Evolutionary conservation across 2,329 filamentous ascomycete genomes (phyloP).

Genomic region (Cordyceps farinosa): DNA sequence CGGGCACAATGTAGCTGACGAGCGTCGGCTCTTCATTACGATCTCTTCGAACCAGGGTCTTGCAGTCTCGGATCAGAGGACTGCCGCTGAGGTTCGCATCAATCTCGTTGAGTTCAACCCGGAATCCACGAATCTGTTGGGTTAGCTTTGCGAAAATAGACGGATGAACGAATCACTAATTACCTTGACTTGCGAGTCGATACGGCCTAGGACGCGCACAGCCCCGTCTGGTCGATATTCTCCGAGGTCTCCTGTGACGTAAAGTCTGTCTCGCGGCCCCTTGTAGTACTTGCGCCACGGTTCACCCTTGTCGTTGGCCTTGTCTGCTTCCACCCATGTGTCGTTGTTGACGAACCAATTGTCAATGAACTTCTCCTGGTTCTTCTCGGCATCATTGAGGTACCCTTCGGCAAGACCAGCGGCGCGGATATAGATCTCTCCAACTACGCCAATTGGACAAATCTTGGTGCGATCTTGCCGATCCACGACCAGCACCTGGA

Average conservation of each 20-base stretch:
- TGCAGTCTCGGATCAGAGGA: slow-evolving; percentile 75
- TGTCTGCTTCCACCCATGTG: slow-evolving; percentile 64
- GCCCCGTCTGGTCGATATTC: slow-evolving; percentile 69
- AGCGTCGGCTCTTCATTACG: slow-evolving; percentile 65
- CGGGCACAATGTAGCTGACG: slow-evolving; percentile 87
- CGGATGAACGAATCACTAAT: neutral
- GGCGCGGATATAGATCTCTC: slow-evolving; percentile 80
- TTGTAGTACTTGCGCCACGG: slow-evolving; percentile 76
- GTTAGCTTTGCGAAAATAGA: neutral
- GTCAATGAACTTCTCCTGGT: slow-evolving; percentile 69
- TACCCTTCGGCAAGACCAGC: slow-evolving; percentile 83
- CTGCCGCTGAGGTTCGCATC: slow-evolving; percentile 76
- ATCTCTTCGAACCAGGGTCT: slow-evolving; percentile 65
- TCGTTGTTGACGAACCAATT: slow-evolving; percentile 83
- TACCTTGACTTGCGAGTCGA: slow-evolving; percentile 80
- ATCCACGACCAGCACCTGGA: slow-evolving; percentile 82
- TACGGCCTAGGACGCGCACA: slow-evolving; percentile 68
- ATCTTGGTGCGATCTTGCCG: slow-evolving; percentile 62
- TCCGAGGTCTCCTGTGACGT: slow-evolving; percentile 84
- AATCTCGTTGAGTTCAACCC: slow-evolving; percentile 92
- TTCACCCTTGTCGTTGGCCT: slow-evolving; percentile 56
- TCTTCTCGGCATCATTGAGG: slow-evolving; percentile 56
- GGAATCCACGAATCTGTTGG: slow-evolving; percentile 73
- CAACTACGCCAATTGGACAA: slow-evolving; percentile 76
- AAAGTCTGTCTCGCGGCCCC: slow-evolving; percentile 80